phyloP scores from a whole-genome alignment of 306 rosid species.

The Leucaena leucocephala region DNA sequence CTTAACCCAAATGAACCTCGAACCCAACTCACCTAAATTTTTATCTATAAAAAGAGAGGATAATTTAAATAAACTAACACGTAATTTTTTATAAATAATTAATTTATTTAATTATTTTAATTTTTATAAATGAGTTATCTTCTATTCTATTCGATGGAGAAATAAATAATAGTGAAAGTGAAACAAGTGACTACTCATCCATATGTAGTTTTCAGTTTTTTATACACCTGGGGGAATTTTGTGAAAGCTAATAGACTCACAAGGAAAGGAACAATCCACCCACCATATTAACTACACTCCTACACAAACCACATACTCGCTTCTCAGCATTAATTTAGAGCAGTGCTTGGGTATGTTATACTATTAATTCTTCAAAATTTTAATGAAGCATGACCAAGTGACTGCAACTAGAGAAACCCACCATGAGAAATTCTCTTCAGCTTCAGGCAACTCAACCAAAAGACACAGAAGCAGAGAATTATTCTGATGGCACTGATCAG shows the following conservation, averaged over 20 bases:
- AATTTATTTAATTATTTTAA: no score
- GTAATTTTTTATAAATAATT: no score
- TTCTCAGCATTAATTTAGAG: conserved; percentile 65
- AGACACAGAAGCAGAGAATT: conserved; percentile 43
- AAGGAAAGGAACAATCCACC: conserved; percentile 31
- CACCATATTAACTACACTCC: conserved; percentile 47
- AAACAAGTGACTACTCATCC: not conserved
- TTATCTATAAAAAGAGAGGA: no score
- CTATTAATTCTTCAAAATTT: conserved; percentile 31
- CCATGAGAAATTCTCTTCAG: conserved; percentile 55
- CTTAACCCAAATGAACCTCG: no score
- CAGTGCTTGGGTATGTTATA: conserved; percentile 17
- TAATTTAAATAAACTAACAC: no score
- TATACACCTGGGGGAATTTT: not conserved
- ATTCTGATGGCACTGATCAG: conserved; percentile 47
- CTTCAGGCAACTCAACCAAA: conserved; percentile 36
- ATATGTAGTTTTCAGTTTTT: not conserved
- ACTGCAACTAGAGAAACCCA: conserved; percentile 40
- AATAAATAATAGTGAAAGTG: no score
- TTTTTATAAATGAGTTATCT: no score
- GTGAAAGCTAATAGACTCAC: conserved; percentile 16
- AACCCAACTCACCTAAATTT: no score
- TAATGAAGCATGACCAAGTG: conserved; percentile 30
- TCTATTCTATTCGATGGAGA: no score
- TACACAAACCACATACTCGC: conserved; percentile 67